These are phyloP conservation scores for Amaranthus cruentus DNA, from an alignment of 148 eudicot genomes.

Conservation along the genomic window DNA sequence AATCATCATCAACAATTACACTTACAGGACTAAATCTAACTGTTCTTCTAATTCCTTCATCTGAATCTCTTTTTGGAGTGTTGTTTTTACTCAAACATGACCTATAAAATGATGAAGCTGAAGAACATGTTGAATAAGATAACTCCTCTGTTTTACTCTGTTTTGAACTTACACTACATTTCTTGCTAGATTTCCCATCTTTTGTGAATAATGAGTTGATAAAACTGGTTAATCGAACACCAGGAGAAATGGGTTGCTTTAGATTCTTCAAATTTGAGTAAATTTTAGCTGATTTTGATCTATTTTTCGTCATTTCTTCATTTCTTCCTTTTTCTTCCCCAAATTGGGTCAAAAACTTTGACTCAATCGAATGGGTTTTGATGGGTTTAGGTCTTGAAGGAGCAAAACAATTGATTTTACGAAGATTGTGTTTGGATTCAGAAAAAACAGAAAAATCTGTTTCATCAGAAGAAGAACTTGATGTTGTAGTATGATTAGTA, in stretches of 20 bases:
- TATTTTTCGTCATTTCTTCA: constrained; percentile 29
- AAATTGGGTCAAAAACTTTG: constrained; percentile 3
- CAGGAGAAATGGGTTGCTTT: constrained; percentile 83
- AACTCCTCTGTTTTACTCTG: constrained; percentile 27
- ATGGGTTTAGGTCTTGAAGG: constrained; percentile 39
- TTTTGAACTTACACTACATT: constrained; percentile 13
- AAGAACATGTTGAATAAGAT: constrained; percentile 44
- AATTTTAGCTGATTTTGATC: constrained; percentile 49
- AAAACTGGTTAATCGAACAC: constrained; percentile 52
- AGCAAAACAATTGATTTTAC: constrained; percentile 25
- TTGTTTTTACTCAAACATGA: constrained; percentile 54
- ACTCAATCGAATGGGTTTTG: constrained; percentile 24
- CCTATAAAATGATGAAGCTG: constrained; percentile 52
- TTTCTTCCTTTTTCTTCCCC: constrained; percentile 8
- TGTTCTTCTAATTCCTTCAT: constrained; percentile 38
- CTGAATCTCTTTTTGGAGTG: constrained; percentile 21
- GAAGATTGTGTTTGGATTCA: constrained; percentile 18
- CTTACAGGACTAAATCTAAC: constrained; percentile 62
- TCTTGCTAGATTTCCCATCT: constrained; percentile 22
- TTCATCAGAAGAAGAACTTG: constrained; percentile 50
- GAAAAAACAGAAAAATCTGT: constrained; percentile 31
- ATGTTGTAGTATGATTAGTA: constrained; percentile 21
- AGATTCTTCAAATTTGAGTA: constrained; percentile 63
- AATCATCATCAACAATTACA: constrained; percentile 52
- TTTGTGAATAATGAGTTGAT: constrained; percentile 47